These are phyloP conservation scores for Xylaria longipes DNA, from an alignment of 495 filamentous ascomycete genomes.

Conservation along the genomic window DNA sequence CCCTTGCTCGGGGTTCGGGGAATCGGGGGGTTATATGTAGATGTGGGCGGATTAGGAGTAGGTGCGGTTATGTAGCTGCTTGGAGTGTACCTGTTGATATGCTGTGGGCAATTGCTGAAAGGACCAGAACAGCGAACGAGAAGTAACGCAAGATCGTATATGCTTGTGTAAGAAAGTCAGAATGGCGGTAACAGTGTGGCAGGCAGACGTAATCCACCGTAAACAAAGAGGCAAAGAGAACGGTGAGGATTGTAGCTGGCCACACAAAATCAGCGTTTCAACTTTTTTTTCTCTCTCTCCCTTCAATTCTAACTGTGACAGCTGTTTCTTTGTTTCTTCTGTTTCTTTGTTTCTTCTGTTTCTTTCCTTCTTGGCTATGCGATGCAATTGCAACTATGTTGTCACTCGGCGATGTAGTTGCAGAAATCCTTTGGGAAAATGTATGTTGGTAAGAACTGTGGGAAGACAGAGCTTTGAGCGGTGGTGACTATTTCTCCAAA, in stretches of 20 bases:
- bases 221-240: conserved; percentile 11
- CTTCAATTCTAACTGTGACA: neutral
- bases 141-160: neutral
- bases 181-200: neutral
- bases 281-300: neutral
- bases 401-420: conserved; percentile 27
- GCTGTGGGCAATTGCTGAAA: neutral
- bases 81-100: neutral
- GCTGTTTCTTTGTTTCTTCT: neutral
- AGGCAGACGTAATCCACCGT: conserved; percentile 15
- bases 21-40: neutral
- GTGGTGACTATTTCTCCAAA: neutral
- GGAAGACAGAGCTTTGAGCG: neutral
- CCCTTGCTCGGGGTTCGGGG: neutral
- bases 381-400: conserved; percentile 24
- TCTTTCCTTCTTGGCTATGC: neutral
- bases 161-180: neutral
- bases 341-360: neutral
- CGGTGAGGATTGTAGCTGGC: neutral
- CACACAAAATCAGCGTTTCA: conserved; percentile 7
- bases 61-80: neutral
- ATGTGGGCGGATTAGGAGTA: neutral
- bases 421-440: neutral
- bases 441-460: neutral
- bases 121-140: neutral